Evolutionary conservation across 2,329 filamentous ascomycete species (phyloP).

Genomic region (Diaporthe sp.): DNA sequence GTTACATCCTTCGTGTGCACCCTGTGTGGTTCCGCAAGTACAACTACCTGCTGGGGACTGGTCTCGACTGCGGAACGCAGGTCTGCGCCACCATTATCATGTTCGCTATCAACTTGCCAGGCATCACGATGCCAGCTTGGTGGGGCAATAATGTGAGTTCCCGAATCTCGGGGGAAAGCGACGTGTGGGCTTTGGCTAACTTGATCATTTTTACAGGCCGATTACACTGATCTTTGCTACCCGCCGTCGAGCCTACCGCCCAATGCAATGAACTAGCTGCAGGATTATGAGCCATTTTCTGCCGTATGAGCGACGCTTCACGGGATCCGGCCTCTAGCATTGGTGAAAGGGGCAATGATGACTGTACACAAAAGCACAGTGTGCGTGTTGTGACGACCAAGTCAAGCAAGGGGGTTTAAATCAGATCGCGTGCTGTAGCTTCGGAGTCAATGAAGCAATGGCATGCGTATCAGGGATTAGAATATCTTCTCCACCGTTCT

Average conservation of each 20-base stretch:
- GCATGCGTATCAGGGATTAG: neutral
- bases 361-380: neutral
- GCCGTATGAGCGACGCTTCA: too few species aligned
- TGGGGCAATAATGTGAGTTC: conserved; percentile 48
- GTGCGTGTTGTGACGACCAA: neutral
- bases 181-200: neutral
- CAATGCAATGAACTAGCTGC: conserved; percentile 41
- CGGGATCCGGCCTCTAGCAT: neutral
- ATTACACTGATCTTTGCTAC: conserved; percentile 47
- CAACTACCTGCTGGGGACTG: conserved; percentile 57
- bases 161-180: neutral
- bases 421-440: neutral
- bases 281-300: too few species aligned
- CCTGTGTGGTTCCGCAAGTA: conserved; percentile 58
- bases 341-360: neutral
- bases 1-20: conserved; percentile 48
- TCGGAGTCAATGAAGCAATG: neutral
- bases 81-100: conserved; percentile 48
- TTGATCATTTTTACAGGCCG: neutral
- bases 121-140: conserved; percentile 47
- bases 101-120: conserved; percentile 48
- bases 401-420: too few species aligned
- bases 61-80: conserved; percentile 52
- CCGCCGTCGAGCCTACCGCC: conserved; percentile 43
- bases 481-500: neutral